Evolutionary conservation across 164 flowering plant species (phyloP).

Genomic region (Tetrastigma voinierianum): DNA sequence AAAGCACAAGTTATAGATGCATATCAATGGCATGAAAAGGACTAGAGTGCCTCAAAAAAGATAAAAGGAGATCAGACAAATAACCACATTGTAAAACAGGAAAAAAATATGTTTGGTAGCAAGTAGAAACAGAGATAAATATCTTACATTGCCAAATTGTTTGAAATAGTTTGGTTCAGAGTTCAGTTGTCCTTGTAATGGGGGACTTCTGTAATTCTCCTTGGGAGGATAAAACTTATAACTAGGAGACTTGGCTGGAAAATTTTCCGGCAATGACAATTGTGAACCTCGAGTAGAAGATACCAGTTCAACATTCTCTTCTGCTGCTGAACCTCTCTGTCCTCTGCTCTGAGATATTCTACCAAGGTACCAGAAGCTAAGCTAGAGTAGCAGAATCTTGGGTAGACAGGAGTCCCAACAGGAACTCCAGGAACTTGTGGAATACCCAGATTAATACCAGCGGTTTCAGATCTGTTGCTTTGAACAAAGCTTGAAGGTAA

Average conservation of each 20-base stretch:
- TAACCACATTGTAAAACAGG: background rate
- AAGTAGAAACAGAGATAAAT: background rate
- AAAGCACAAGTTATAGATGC: too few relatives aligned
- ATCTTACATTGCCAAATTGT: conserved; percentile 61
- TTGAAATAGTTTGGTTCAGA: conserved; percentile 52
- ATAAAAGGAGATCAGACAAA: background rate
- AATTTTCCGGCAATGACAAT: conserved; percentile 24
- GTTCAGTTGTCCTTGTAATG: conserved; percentile 20
- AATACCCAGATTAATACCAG: conserved; percentile 9
- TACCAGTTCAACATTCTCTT: conserved; percentile 31
- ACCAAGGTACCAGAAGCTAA: conserved; percentile 20
- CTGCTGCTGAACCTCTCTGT: conserved; percentile 24
- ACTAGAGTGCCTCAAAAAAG: background rate
- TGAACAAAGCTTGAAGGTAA: conserved; percentile 16
- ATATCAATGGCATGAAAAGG: too few relatives aligned
- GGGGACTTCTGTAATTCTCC: conserved; percentile 22
- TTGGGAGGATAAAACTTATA: conserved; percentile 21
- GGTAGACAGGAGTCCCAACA: conserved; percentile 18
- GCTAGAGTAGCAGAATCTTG: conserved; percentile 14
- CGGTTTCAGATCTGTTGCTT: conserved; percentile 11
- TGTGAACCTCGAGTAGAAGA: conserved; percentile 42
- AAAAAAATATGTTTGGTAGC: conserved; percentile 2
- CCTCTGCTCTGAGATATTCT: conserved; percentile 22
- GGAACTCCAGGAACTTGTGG: conserved; percentile 19
- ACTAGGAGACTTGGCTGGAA: conserved; percentile 24